These are phyloP conservation scores for Myriosclerotinia duriaeana DNA, from an alignment of 2,329 filamentous ascomycete genomes.

Conservation along the genomic window DNA sequence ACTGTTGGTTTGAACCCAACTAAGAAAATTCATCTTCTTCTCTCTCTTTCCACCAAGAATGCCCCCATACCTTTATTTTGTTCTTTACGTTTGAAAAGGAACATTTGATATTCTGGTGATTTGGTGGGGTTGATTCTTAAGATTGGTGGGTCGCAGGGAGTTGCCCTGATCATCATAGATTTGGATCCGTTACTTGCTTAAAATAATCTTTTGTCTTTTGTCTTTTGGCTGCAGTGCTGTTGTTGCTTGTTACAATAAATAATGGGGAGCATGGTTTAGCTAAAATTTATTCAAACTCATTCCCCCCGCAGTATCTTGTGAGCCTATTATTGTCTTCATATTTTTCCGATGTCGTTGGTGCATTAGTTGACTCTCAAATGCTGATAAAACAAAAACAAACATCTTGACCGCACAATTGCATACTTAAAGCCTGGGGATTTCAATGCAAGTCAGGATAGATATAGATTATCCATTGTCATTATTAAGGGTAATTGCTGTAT, in stretches of 20 bases:
- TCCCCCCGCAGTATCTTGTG: background rate
- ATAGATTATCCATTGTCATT: background rate
- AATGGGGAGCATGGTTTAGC: background rate
- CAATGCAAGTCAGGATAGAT: background rate
- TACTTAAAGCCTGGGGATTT: background rate
- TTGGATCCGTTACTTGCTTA: background rate
- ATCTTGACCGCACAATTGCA: too few relatives aligned
- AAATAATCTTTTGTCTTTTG: background rate
- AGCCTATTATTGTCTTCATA: background rate
- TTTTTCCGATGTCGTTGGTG: too few relatives aligned
- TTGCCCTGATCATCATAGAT: too few relatives aligned
- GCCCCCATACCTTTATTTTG: too few relatives aligned
- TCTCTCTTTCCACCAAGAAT: too few relatives aligned
- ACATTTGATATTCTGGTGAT: too few relatives aligned
- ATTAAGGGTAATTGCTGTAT: background rate
- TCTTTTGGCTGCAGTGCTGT: background rate
- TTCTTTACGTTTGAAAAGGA: too few relatives aligned
- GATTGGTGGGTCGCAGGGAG: too few relatives aligned
- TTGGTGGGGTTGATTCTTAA: too few relatives aligned
- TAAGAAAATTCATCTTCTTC: rapidly evolving
- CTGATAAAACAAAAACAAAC: too few relatives aligned
- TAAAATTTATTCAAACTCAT: background rate
- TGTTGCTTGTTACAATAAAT: background rate
- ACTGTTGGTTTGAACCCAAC: background rate
- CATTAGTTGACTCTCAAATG: too few relatives aligned